Evolutionary conservation across 441 rosid genomes (phyloP).

Genomic region (Bruguiera hainesii): DNA sequence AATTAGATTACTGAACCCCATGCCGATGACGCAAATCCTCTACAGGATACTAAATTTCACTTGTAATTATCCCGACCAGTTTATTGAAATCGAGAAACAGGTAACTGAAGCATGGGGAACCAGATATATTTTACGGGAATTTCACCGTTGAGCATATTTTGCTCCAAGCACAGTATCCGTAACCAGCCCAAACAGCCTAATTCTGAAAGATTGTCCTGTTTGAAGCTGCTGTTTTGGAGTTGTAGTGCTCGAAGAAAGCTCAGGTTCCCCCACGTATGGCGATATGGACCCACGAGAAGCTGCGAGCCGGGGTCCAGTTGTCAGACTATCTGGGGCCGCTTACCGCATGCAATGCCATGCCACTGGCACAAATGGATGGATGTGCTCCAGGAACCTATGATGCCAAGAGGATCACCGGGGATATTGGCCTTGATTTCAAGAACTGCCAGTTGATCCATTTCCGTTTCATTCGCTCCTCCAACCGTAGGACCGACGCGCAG

Average conservation of each 20-base stretch:
- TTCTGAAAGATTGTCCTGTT: not conserved
- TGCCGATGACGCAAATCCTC: not conserved
- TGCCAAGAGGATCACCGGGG: slow-evolving; percentile 7
- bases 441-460: slow-evolving; percentile 8
- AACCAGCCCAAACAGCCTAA: slow-evolving; percentile 4
- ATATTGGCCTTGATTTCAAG: slow-evolving; percentile 17
- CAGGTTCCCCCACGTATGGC: slow-evolving; percentile 3
- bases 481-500: not conserved
- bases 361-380: slow-evolving; percentile 22
- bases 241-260: slow-evolving; percentile 2
- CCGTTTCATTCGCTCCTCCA: slow-evolving; percentile 8
- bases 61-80: slow-evolving; percentile 5
- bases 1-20: not conserved
- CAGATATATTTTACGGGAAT: slow-evolving; percentile 11
- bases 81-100: not conserved
- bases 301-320: not conserved
- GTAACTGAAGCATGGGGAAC: not conserved
- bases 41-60: not conserved
- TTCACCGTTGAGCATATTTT: slow-evolving; percentile 10
- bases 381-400: slow-evolving; percentile 15
- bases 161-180: not conserved
- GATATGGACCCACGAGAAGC: slow-evolving; percentile 13
- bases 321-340: slow-evolving; percentile 15
- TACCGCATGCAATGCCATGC: slow-evolving; percentile 2
- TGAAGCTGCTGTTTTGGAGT: slow-evolving; percentile 8